Percentiles rank a stretch among this genome's conserved stretches.
Evolutionary conservation across 2,329 filamentous ascomycete species (phyloP).

Genomic region (Alternaria triticina): DNA sequence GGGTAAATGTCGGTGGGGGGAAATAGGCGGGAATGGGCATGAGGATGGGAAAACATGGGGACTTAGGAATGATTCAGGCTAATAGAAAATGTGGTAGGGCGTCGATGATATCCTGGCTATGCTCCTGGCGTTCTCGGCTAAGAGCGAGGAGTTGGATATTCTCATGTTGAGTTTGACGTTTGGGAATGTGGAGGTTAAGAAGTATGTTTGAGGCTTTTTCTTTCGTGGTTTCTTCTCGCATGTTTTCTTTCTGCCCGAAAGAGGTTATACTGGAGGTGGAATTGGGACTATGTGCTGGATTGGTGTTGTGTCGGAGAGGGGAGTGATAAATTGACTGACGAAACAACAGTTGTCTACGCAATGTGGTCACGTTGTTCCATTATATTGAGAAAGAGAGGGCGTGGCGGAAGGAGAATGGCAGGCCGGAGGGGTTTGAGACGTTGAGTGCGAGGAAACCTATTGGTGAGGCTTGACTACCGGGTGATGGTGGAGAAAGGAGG

Average conservation of each 20-base stretch:
- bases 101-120: constrained; percentile 92
- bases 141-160: constrained; percentile 83
- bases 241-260: no score
- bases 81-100: constrained; percentile 54
- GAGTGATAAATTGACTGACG: background rate
- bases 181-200: constrained; percentile 88
- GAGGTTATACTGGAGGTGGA: no score
- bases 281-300: no score
- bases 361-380: constrained; percentile 89
- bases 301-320: no score
- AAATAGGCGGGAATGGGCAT: background rate
- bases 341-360: constrained; percentile 74
- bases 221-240: no score
- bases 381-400: constrained; percentile 86
- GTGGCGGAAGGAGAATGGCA: constrained; percentile 77
- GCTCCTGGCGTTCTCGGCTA: constrained; percentile 82
- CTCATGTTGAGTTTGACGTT: constrained; percentile 88
- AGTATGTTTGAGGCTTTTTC: no score
- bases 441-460: constrained; percentile 78
- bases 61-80: no score
- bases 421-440: constrained; percentile 72
- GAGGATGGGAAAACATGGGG: no score
- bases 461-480: no score
- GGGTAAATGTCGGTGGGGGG: constrained; percentile 3
- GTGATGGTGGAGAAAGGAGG: background rate